Conservation (phyloP, 345 rosid species). For the Hirschfeldia incana region DNA sequence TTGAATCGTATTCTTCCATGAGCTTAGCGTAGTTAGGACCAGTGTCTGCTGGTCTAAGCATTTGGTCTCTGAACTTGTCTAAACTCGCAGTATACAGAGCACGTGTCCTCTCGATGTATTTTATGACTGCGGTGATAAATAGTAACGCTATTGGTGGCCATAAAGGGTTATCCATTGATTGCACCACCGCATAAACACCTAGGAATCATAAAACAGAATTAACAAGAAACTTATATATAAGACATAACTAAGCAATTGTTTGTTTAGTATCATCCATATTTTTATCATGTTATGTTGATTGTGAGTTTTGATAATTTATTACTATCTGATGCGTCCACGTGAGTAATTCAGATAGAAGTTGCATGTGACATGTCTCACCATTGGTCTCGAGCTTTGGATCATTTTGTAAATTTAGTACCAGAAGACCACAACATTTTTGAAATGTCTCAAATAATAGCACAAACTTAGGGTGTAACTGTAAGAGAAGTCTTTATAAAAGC, state of each 20-base stretch:
- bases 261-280: neutral
- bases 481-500: neutral
- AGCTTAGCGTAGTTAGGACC: constrained; percentile 40
- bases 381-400: constrained; percentile 2
- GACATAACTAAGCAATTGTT: neutral
- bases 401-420: neutral
- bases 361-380: neutral
- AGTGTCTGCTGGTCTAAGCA: constrained; percentile 20
- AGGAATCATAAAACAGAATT: neutral
- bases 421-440: neutral
- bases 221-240: neutral
- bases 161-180: constrained; percentile 24
- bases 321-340: neutral
- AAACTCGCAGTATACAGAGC: constrained; percentile 45
- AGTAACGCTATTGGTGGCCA: constrained; percentile 28
- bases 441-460: neutral
- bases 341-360: neutral
- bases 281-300: neutral
- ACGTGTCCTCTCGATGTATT: constrained; percentile 45
- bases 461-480: neutral
- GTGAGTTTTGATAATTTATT: neutral
- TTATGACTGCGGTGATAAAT: constrained; percentile 45
- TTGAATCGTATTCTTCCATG: constrained; percentile 35
- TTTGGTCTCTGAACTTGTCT: constrained; percentile 33
- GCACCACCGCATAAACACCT: constrained; percentile 41